Evolutionary conservation across 2,329 filamentous ascomycete species (phyloP).

Genomic region (Dactylonectria macrodidyma): DNA sequence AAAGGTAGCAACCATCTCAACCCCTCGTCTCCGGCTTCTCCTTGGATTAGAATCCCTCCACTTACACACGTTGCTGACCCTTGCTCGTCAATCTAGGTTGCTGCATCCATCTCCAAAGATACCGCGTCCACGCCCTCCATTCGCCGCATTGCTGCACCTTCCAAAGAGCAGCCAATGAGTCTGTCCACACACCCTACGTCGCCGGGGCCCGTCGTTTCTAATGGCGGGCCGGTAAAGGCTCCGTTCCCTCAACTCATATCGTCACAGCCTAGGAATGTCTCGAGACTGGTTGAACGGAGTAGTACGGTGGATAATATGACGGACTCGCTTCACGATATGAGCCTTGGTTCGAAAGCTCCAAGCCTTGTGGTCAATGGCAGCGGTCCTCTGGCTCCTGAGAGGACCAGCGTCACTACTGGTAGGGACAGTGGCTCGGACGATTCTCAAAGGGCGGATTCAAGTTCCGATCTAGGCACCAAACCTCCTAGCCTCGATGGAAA

Average conservation of each 20-base stretch:
- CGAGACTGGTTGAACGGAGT: slow-evolving; percentile 34
- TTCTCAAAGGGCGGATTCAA: slow-evolving; percentile 73
- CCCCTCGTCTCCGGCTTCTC: not conserved
- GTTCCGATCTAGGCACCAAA: slow-evolving; percentile 80
- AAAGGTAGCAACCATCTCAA: slow-evolving; percentile 67
- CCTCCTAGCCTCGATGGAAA: slow-evolving; percentile 93
- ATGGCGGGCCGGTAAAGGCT: slow-evolving; percentile 43
- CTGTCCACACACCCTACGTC: slow-evolving; percentile 35
- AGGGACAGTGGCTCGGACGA: slow-evolving; percentile 68
- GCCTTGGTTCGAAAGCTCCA: slow-evolving; percentile 50
- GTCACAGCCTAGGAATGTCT: slow-evolving; percentile 36
- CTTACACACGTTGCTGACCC: slow-evolving; percentile 39
- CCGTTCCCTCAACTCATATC: slow-evolving; percentile 36
- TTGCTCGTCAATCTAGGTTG: slow-evolving; percentile 57
- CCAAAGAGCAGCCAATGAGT: slow-evolving; percentile 44
- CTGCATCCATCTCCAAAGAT: slow-evolving; percentile 59
- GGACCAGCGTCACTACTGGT: slow-evolving; percentile 50
- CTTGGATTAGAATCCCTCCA: slow-evolving; percentile 12
- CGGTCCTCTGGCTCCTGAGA: slow-evolving; percentile 57
- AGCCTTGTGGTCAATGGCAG: slow-evolving; percentile 67
- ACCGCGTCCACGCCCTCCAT: slow-evolving; percentile 48
- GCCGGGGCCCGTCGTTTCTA: slow-evolving; percentile 46
- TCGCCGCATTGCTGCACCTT: slow-evolving; percentile 45
- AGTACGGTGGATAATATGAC: slow-evolving; percentile 46
- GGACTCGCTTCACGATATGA: slow-evolving; percentile 50